phyloP scores from a whole-genome alignment of 2,329 filamentous ascomycete species.

The Cercospora brassicicola region DNA sequence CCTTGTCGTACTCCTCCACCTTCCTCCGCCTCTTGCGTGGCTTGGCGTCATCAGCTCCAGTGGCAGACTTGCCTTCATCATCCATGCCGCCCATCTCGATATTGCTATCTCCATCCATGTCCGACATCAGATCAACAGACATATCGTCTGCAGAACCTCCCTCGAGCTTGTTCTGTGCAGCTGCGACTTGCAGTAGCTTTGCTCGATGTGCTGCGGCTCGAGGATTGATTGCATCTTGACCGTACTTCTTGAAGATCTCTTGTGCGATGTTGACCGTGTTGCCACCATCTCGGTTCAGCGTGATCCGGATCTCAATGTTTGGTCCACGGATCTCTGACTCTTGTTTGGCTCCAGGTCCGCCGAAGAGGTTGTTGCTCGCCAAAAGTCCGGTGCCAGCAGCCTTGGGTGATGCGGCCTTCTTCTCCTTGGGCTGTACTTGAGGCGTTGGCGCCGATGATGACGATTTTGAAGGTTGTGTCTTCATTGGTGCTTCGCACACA shows the following conservation, averaged over 20 bases:
- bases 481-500: conserved; percentile 17
- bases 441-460: conserved; percentile 33
- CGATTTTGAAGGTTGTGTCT: conserved; percentile 32
- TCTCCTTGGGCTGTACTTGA: conserved; percentile 42
- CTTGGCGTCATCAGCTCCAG: conserved; percentile 67
- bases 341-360: conserved; percentile 51
- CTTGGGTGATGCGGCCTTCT: conserved; percentile 26
- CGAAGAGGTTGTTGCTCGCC: conserved; percentile 62
- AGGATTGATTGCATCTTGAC: conserved; percentile 90
- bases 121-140: conserved; percentile 69
- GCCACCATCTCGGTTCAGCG: conserved; percentile 77
- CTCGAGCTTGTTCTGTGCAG: conserved; percentile 82
- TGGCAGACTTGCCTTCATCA: conserved; percentile 61
- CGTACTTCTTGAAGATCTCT: conserved; percentile 88
- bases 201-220: conserved; percentile 85
- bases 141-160: conserved; percentile 76
- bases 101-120: conserved; percentile 72
- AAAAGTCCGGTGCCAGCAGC: conserved; percentile 65
- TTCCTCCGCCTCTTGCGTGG: conserved; percentile 77
- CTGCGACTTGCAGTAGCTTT: conserved; percentile 81
- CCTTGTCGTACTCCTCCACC: conserved; percentile 66
- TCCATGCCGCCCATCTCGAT: conserved; percentile 77
- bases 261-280: conserved; percentile 95
- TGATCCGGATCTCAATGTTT: conserved; percentile 83
- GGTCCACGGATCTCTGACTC: conserved; percentile 52